Evolutionary conservation across 1,284 basidiomycete genomes (phyloP).

Genomic region (Cyathus olla): DNA sequence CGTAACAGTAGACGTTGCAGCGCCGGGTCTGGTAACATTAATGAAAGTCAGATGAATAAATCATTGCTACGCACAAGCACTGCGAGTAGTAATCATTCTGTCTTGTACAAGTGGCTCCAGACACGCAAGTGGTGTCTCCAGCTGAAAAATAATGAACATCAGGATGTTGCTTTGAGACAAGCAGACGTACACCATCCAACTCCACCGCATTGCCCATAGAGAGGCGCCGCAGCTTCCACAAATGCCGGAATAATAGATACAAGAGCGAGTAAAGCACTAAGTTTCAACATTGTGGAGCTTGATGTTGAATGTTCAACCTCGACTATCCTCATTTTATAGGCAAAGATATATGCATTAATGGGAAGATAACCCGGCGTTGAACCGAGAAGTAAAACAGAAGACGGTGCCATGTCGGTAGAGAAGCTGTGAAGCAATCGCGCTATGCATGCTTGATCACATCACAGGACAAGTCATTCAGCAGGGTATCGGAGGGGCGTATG

Average conservation of each 20-base stretch:
- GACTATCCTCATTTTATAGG: too few species aligned
- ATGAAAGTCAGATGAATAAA: slow-evolving; percentile 4
- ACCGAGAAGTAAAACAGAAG: slow-evolving; percentile 39
- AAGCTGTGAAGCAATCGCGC: slow-evolving; percentile 4
- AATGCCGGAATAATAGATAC: slow-evolving; percentile 57
- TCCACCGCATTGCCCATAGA: slow-evolving; percentile 65
- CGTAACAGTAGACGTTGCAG: slow-evolving; percentile 24
- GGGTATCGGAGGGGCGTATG: too few species aligned
- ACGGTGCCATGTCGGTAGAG: slow-evolving; percentile 59
- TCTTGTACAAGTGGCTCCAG: slow-evolving; percentile 52
- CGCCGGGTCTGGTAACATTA: slow-evolving; percentile 35
- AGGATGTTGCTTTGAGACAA: neutral
- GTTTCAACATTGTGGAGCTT: slow-evolving; percentile 57
- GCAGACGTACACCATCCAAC: slow-evolving; percentile 57
- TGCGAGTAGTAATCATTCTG: slow-evolving; percentile 67
- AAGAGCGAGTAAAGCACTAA: slow-evolving; percentile 57
- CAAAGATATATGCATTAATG: too few species aligned
- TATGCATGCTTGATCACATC: slow-evolving; percentile 13
- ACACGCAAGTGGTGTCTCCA: slow-evolving; percentile 59
- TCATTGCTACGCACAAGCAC: slow-evolving; percentile 56
- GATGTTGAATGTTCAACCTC: too few species aligned
- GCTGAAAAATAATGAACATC: slow-evolving; percentile 35
- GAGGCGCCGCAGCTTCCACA: slow-evolving; percentile 53
- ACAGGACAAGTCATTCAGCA: slow-evolving; percentile 34
- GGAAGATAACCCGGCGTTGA: slow-evolving; percentile 50